Conservation (phyloP, 1,139 yeast genomes). For the Entelexis paramagnoliae region DNA sequence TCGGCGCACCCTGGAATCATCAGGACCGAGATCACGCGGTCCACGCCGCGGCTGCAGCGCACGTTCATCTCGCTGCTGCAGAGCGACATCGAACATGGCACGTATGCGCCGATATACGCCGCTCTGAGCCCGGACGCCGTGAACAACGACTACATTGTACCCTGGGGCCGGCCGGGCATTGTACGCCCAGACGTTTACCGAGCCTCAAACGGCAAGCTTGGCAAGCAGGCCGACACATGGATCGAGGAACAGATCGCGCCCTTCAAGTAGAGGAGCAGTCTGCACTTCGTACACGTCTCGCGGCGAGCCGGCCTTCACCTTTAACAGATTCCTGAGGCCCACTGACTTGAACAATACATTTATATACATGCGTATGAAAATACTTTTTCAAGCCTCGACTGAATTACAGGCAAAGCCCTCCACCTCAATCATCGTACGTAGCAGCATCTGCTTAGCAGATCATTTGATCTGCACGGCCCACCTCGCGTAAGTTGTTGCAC, state of each 20-base stretch:
- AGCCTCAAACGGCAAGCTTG: conserved; percentile 30
- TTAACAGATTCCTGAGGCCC: too few species aligned
- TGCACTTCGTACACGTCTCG: too few species aligned
- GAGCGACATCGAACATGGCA: conserved; percentile 34
- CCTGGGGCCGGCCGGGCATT: conserved; percentile 32
- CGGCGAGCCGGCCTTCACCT: too few species aligned
- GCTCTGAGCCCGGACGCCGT: conserved; percentile 37
- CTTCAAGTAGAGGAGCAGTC: not conserved
- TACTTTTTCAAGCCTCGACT: too few species aligned
- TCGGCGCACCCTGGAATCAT: conserved; percentile 43
- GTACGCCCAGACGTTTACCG: conserved; percentile 29
- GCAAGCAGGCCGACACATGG: conserved; percentile 30
- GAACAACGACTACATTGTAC: conserved; percentile 30
- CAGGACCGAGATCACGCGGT: conserved; percentile 36
- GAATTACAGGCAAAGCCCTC: too few species aligned
- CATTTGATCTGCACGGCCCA: too few species aligned
- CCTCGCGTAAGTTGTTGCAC: too few species aligned
- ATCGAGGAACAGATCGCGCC: conserved; percentile 9
- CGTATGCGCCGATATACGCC: conserved; percentile 38
- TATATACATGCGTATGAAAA: too few species aligned
- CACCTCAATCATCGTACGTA: too few species aligned
- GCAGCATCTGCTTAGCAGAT: too few species aligned
- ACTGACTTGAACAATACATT: too few species aligned
- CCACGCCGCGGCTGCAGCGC: conserved; percentile 11
- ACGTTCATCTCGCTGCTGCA: not conserved